A percentile compares a stretch with the other conserved stretches of the same genome.
Evolutionary conservation across 1,139 yeast genomes (phyloP).

Genomic region (Martiniozyma asiatica): DNA sequence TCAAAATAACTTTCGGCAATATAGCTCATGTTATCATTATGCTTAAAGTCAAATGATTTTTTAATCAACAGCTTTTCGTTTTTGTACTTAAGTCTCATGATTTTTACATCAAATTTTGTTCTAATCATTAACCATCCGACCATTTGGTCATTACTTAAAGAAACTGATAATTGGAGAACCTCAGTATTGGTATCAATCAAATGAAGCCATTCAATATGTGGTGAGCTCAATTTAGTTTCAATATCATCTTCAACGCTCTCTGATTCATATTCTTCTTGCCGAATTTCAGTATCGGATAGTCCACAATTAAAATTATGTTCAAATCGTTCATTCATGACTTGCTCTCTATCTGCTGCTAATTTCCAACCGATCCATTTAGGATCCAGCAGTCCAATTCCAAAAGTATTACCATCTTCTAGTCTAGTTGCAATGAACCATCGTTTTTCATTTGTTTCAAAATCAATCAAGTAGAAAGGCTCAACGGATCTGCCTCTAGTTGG

Average conservation of each 20-base stretch:
- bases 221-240: conserved; percentile 1
- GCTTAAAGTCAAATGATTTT: conserved; percentile 4
- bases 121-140: not conserved
- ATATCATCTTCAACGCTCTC: not conserved
- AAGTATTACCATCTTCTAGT: conserved; percentile 1
- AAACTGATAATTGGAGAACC: not conserved
- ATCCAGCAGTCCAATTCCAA: conserved; percentile 4
- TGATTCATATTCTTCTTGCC: conserved; percentile 1
- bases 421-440: conserved; percentile 1
- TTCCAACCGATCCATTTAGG: conserved; percentile 7
- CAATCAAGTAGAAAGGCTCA: too few species aligned
- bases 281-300: not conserved
- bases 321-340: not conserved
- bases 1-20: conserved; percentile 12
- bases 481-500: too few species aligned
- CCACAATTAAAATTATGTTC: not conserved
- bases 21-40: conserved; percentile 5
- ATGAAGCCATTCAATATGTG: conserved; percentile 1
- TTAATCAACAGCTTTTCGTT: too few species aligned
- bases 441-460: too few species aligned
- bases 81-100: too few species aligned
- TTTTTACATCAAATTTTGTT: not conserved
- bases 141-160: too few species aligned
- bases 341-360: not conserved
- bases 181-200: conserved; percentile 2